phyloP scores from a whole-genome alignment of 2,329 filamentous ascomycete species.

The Botrytis deweyae region DNA sequence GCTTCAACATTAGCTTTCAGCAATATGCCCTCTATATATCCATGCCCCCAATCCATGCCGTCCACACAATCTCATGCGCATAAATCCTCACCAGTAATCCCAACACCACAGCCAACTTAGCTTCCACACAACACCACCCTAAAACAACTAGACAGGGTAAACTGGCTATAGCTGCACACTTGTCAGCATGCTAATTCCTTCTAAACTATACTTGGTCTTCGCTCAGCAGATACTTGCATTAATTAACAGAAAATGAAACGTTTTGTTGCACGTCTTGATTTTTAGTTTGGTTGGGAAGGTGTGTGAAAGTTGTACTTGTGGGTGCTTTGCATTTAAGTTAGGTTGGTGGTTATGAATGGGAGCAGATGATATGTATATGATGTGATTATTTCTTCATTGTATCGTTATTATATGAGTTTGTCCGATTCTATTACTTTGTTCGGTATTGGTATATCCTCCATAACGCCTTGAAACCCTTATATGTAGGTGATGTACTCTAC shows the following conservation, averaged over 20 bases:
- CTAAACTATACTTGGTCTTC: slow-evolving; percentile 1
- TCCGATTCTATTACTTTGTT: neutral
- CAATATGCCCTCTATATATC: neutral
- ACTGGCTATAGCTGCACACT: neutral
- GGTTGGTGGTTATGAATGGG: neutral
- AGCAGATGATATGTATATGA: neutral
- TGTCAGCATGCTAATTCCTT: neutral
- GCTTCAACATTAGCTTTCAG: neutral
- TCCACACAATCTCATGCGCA: slow-evolving; percentile 9
- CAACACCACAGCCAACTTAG: neutral
- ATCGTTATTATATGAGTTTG: slow-evolving; percentile 3
- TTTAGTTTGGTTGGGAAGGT: slow-evolving; percentile 17
- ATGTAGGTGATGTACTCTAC: slow-evolving; percentile 9
- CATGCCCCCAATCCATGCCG: neutral
- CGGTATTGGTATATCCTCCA: slow-evolving; percentile 5
- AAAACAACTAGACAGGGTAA: slow-evolving; percentile 3
- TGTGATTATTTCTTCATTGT: neutral
- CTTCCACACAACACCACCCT: neutral
- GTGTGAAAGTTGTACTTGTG: slow-evolving; percentile 8
- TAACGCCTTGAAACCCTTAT: slow-evolving; percentile 1
- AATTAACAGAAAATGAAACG: neutral
- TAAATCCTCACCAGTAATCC: neutral
- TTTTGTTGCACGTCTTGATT: slow-evolving; percentile 19
- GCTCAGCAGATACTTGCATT: neutral
- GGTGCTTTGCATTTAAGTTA: slow-evolving; percentile 1